These are phyloP conservation scores for Fragilariopsis cylindrus DNA, from an alignment of 108 stramenopile species.

Conservation along the genomic window DNA sequence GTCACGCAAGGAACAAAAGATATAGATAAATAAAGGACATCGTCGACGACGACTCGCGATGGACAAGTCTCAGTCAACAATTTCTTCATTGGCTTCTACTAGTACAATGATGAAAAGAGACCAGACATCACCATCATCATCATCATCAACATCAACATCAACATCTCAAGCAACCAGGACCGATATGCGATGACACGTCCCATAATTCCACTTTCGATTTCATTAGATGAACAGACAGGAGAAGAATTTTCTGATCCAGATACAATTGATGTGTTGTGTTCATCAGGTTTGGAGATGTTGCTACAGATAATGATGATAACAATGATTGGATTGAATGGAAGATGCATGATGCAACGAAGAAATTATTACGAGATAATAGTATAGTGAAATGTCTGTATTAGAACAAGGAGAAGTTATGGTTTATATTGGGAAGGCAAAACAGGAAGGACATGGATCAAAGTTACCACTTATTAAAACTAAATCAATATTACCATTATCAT, in stretches of 20 bases:
- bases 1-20: no score
- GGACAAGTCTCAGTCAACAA: no score
- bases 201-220: slow-evolving; percentile 44
- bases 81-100: no score
- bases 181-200: slow-evolving; percentile 35
- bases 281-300: slow-evolving; percentile 54
- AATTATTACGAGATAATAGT: slow-evolving; percentile 33
- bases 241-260: slow-evolving; percentile 61
- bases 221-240: slow-evolving; percentile 50
- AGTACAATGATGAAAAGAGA: no score
- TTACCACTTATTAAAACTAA: slow-evolving; percentile 75
- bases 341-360: slow-evolving; percentile 39
- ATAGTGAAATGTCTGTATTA: slow-evolving; percentile 16
- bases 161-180: background rate
- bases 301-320: slow-evolving; percentile 5
- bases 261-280: slow-evolving; percentile 44
- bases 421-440: slow-evolving; percentile 60
- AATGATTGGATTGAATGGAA: slow-evolving; percentile 65
- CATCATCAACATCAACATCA: no score
- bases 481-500: slow-evolving; percentile 62
- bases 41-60: no score
- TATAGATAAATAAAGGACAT: no score
- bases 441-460: slow-evolving; percentile 58
- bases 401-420: slow-evolving; percentile 50
- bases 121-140: no score